Percentiles rank a stretch among this genome's conserved stretches.
phyloP scores from a whole-genome alignment of 139 green algal genomes.

The Chloropicon primus region DNA sequence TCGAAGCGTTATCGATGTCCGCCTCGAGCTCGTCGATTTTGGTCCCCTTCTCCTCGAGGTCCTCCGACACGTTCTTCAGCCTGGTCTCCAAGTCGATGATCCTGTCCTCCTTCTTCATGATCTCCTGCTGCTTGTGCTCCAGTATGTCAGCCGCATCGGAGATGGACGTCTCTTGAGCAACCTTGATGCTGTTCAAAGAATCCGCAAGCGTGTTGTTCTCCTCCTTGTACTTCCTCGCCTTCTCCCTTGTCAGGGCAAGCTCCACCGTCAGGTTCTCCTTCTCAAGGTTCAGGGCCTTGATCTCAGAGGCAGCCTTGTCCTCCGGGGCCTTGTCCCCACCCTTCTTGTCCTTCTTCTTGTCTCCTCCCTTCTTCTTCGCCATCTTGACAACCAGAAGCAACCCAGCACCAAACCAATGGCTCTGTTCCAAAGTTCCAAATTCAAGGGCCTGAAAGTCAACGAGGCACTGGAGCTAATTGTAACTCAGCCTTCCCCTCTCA shows the following conservation, averaged over 20 bases:
- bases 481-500: too few species aligned
- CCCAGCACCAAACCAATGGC: too few species aligned
- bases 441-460: too few species aligned
- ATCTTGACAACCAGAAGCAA: too few species aligned
- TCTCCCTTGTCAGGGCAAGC: neutral
- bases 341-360: neutral
- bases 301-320: neutral
- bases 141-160: constrained; percentile 10
- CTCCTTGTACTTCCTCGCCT: neutral
- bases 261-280: constrained; percentile 9
- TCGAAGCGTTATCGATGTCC: neutral
- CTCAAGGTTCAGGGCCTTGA: neutral
- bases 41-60: constrained; percentile 1
- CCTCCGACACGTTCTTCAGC: neutral
- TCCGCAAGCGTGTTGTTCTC: constrained; percentile 4
- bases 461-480: too few species aligned
- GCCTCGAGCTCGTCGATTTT: constrained; percentile 3
- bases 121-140: constrained; percentile 11
- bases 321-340: neutral
- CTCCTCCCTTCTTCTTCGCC: neutral
- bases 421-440: too few species aligned
- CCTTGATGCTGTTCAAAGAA: constrained; percentile 5
- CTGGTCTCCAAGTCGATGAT: neutral
- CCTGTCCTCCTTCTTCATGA: constrained; percentile 7
- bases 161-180: neutral